Evolutionary conservation across 768 basidiomycete genomes (phyloP).

Genomic region (Gyrodon lividus): DNA sequence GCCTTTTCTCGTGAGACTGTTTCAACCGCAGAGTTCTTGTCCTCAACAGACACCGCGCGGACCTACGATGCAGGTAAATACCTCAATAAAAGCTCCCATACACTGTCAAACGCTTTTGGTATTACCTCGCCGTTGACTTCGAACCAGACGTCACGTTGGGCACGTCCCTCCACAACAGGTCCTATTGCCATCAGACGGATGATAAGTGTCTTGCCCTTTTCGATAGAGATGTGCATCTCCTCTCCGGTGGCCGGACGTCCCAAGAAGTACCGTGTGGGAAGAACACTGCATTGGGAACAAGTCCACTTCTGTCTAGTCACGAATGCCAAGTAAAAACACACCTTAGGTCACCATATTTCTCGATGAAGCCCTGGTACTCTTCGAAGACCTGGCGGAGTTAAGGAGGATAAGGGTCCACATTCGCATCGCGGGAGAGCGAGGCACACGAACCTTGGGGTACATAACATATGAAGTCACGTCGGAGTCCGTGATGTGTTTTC

Average conservation of each 20-base stretch:
- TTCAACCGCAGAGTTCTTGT: constrained; percentile 96
- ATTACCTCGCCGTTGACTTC: constrained; percentile 94
- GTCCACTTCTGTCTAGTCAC: constrained; percentile 10
- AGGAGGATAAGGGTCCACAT: constrained; percentile 8
- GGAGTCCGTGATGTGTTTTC: constrained; percentile 88
- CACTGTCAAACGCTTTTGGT: constrained; percentile 5
- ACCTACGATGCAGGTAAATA: constrained; percentile 47
- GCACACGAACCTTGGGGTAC: constrained; percentile 83
- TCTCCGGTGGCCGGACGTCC: constrained; percentile 88
- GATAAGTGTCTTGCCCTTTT: constrained; percentile 95
- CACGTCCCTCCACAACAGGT: constrained; percentile 86
- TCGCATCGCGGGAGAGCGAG: constrained; percentile 5
- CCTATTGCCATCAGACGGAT: constrained; percentile 95
- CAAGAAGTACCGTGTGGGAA: constrained; percentile 97
- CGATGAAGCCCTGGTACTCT: constrained; percentile 92
- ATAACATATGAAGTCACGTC: constrained; percentile 97
- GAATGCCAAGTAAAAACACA: constrained; percentile 33
- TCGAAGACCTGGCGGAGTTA: constrained; percentile 76
- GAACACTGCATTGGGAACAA: constrained; percentile 53
- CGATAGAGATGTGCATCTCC: constrained; percentile 96
- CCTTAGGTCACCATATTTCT: constrained; percentile 96
- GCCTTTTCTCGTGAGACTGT: constrained; percentile 94
- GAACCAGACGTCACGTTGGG: constrained; percentile 96
- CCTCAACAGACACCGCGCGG: constrained; percentile 93
- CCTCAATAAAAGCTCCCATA: constrained; percentile 17